Conservation (phyloP, 2,329 filamentous ascomycete genomes). For the Penicillium brasilianum region DNA sequence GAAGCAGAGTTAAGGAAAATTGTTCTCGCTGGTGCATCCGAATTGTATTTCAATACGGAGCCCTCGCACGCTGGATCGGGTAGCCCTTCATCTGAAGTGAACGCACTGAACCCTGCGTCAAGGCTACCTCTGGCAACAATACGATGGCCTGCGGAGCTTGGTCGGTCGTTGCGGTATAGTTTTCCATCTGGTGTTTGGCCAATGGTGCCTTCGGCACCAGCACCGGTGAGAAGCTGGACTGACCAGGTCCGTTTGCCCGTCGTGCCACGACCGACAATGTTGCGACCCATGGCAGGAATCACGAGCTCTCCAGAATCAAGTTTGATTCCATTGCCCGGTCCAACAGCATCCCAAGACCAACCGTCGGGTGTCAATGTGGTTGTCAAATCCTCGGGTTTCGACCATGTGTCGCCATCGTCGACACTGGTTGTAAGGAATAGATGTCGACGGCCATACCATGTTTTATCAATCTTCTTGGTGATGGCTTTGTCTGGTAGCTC, state of each 20-base stretch:
- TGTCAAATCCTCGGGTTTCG: conserved; percentile 1
- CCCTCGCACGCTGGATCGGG: not conserved
- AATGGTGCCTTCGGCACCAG: conserved; percentile 4
- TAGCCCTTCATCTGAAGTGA: not conserved
- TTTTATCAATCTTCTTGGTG: not conserved
- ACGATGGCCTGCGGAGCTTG: conserved; percentile 1
- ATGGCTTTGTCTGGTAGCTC: conserved; percentile 17
- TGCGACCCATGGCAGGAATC: conserved; percentile 1
- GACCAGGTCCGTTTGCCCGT: conserved; percentile 1
- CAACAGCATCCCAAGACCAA: conserved; percentile 1
- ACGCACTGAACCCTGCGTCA: not conserved
- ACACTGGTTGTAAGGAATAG: not conserved
- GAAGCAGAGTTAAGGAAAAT: conserved; percentile 3
- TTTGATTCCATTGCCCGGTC: not conserved
- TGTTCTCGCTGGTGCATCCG: not conserved
- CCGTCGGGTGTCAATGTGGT: not conserved
- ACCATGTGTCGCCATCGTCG: conserved; percentile 1
- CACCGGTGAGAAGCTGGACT: not conserved
- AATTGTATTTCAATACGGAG: conserved; percentile 2
- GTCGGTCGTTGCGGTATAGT: not conserved
- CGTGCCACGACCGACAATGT: conserved; percentile 2
- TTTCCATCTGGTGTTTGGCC: conserved; percentile 2
- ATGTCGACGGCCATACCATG: conserved; percentile 2
- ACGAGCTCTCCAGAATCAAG: conserved; percentile 2
- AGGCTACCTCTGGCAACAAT: conserved; percentile 3